phyloP scores from a whole-genome alignment of 106 monocot species.

The Allium fistulosum region DNA sequence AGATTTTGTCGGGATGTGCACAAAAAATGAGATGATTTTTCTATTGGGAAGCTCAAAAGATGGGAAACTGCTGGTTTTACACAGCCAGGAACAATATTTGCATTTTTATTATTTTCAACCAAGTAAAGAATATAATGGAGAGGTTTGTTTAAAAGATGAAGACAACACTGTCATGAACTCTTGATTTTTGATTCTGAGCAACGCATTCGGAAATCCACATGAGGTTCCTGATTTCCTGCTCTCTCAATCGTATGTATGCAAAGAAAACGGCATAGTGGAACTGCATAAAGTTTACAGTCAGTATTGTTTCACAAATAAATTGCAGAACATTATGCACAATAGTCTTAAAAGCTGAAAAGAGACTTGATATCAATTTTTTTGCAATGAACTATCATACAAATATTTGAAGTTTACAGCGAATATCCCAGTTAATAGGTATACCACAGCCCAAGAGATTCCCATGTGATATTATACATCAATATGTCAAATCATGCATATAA shows the following conservation, averaged over 20 bases:
- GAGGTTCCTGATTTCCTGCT: conserved; percentile 93
- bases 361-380: too few relatives aligned
- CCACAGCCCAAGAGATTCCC: too few relatives aligned
- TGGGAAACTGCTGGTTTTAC: too few relatives aligned
- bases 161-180: conserved; percentile 92
- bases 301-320: too few relatives aligned
- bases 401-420: too few relatives aligned
- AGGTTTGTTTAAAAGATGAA: conserved; percentile 59
- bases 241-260: conserved; percentile 80
- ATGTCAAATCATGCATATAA: not conserved
- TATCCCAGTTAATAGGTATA: too few relatives aligned
- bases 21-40: too few relatives aligned
- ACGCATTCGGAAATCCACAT: conserved; percentile 99
- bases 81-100: not conserved
- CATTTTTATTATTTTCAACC: conserved; percentile 6
- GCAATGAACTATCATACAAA: too few relatives aligned
- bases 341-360: not conserved
- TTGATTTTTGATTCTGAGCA: conserved; percentile 90
- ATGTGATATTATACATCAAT: too few relatives aligned
- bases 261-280: conserved; percentile 95
- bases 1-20: conserved; percentile 1
- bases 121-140: not conserved
- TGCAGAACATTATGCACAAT: not conserved
- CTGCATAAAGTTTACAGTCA: conserved; percentile 36
- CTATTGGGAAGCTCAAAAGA: not conserved